Evolutionary conservation across 2,329 filamentous ascomycete species (phyloP).

Genomic region (Pyrenophora seminiperda): DNA sequence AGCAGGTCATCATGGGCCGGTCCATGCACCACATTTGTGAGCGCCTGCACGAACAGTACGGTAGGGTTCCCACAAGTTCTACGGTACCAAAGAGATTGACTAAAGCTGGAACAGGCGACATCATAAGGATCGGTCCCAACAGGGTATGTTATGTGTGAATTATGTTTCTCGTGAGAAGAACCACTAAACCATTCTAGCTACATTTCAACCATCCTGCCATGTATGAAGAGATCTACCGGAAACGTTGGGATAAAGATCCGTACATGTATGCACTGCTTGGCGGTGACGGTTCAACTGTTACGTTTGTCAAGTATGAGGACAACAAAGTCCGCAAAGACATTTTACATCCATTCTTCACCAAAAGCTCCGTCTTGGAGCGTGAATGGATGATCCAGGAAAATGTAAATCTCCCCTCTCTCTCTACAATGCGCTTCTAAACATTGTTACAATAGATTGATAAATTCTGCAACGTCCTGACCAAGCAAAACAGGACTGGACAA

Average conservation of each 20-base stretch:
- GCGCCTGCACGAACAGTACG: background rate
- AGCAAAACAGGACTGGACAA: background rate
- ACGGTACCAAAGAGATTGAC: background rate
- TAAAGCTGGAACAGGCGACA: background rate
- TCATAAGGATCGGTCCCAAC: background rate
- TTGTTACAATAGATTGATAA: background rate
- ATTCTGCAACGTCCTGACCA: background rate
- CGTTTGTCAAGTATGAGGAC: background rate
- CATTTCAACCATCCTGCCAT: background rate
- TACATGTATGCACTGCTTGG: background rate
- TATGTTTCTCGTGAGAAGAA: background rate
- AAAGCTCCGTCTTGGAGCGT: background rate
- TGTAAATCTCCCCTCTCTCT: background rate
- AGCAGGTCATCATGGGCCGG: background rate
- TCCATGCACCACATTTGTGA: constrained; percentile 1
- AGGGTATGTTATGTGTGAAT: background rate
- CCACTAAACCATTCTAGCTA: background rate
- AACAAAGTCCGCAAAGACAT: background rate
- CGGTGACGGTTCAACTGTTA: background rate
- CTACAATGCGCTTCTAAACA: background rate
- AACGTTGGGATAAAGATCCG: background rate
- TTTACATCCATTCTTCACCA: background rate
- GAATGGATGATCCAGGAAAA: background rate
- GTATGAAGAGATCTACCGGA: background rate
- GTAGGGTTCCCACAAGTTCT: background rate